Evolutionary conservation across 1,139 yeast genomes (phyloP), one percentile per base, ranked within the genome.

Genomic region (Wickerhamiella pararugosa): DNA sequence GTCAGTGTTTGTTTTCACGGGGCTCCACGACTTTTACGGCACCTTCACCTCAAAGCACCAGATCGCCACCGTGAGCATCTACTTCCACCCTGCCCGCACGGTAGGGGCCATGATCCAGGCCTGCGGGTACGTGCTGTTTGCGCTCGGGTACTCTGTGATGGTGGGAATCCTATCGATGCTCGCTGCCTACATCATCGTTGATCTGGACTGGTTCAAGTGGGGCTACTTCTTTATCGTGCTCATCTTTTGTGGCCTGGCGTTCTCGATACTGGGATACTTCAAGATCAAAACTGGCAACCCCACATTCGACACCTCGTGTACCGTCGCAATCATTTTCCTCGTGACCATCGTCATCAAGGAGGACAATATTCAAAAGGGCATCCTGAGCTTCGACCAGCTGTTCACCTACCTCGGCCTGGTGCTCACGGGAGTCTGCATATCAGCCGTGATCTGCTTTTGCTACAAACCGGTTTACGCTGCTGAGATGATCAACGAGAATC

Each of bases 91-190:
- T 0, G 73, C 87, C 2, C 60, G 94, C 42, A 71, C 92, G 1
- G 72, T 74, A 44, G 94, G 94, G 0, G 74, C 83, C 25, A 82
- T 82, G 92, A 71, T 76, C 45, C 86, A 82, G 55, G 75, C 86
- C 7, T 59, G 80, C 25, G 54, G 73, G 37, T 83, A 73, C 60
- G 90, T 77, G 8, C 51, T 68, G 0, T 48, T 72, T 4, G 68
- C 87, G 0, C 59, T 82, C 15, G 45, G 64, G 1, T 81, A 70
- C 62, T 72, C 80, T 40, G 70, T 79, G 40, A 48, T 67, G 1
- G 69, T 78, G 5, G 71, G 82, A 2, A 58, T 76, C 30, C 54
- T 66, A 1, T 71, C 84, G 37, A 69, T 83, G 59, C 56, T 64
- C 5, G 54, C 75, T 15, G 41, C 83, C 5, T 67, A 76, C 5